Percentiles rank a stretch among this genome's conserved stretches.
Conservation (phyloP, 306 rosid species). For the Cucumis cinereus region DNA sequence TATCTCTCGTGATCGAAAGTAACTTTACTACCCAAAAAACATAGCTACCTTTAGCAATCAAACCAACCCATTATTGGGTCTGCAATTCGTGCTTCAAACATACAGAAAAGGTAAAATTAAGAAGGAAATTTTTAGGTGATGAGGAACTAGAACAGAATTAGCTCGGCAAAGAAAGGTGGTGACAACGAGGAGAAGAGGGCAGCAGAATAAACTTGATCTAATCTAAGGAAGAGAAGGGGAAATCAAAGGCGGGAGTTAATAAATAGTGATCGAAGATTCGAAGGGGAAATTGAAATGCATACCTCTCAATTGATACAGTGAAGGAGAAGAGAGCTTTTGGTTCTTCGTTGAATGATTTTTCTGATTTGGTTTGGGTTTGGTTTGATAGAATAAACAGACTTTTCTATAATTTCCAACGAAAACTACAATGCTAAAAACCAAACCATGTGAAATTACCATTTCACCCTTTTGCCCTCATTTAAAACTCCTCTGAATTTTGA, state of each 20-base stretch:
- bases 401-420: conserved; percentile 4
- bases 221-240: neutral
- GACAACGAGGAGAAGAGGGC: neutral
- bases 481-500: neutral
- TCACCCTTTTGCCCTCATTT: neutral
- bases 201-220: neutral
- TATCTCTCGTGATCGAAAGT: neutral
- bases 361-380: conserved; percentile 5
- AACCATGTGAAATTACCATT: neutral
- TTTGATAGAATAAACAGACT: neutral
- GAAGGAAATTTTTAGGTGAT: neutral
- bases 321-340: neutral
- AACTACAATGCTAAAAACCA: conserved; percentile 6
- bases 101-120: neutral
- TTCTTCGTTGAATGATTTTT: neutral
- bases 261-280: neutral
- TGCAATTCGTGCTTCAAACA: neutral
- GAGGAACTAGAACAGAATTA: neutral
- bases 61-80: neutral
- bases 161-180: neutral
- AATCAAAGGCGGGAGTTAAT: neutral
- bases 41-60: neutral
- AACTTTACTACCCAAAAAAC: neutral
- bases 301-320: neutral
- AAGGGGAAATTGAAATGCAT: neutral